These are phyloP conservation scores for Nakataea oryzae DNA, from an alignment of 2,329 filamentous ascomycete species.

Conservation along the genomic window DNA sequence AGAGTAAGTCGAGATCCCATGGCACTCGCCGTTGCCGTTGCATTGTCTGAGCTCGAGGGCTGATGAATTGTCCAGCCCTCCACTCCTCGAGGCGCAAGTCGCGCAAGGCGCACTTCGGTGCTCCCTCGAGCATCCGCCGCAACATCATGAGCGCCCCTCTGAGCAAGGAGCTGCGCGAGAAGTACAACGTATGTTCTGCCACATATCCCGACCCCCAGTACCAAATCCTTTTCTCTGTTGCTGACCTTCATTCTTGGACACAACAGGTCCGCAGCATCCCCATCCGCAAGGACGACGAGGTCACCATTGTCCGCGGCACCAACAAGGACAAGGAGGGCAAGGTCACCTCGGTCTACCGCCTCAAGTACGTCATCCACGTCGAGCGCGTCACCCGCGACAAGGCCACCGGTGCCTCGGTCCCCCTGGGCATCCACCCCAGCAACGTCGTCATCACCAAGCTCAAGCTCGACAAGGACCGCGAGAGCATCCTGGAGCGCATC, in stretches of 20 bases:
- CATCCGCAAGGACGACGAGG: conserved; percentile 95
- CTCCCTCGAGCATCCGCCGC: conserved; percentile 87
- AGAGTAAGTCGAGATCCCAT: conserved; percentile 8
- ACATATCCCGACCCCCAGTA: not conserved
- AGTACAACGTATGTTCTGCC: conserved; percentile 76
- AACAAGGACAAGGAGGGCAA: conserved; percentile 99
- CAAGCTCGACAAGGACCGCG: conserved; percentile 94
- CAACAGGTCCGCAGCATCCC: conserved; percentile 82
- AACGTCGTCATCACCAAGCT: conserved; percentile 98
- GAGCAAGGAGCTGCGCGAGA: conserved; percentile 94
- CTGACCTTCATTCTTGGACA: conserved; percentile 51
- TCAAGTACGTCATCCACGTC: conserved; percentile 96
- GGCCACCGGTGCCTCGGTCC: conserved; percentile 91
- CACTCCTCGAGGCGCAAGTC: conserved; percentile 93
- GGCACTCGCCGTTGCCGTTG: not conserved
- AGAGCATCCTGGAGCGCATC: conserved; percentile 80
- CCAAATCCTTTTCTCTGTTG: not conserved
- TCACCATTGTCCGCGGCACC: conserved; percentile 80
- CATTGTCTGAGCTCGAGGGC: conserved; percentile 4
- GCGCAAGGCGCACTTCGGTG: conserved; percentile 96
- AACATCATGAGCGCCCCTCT: conserved; percentile 95
- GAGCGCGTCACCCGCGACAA: conserved; percentile 97
- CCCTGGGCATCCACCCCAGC: conserved; percentile 87
- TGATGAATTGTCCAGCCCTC: conserved; percentile 36
- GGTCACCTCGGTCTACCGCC: conserved; percentile 93